phyloP scores from a whole-genome alignment of 23 red algal genomes.

The Chondrus crispus region DNA sequence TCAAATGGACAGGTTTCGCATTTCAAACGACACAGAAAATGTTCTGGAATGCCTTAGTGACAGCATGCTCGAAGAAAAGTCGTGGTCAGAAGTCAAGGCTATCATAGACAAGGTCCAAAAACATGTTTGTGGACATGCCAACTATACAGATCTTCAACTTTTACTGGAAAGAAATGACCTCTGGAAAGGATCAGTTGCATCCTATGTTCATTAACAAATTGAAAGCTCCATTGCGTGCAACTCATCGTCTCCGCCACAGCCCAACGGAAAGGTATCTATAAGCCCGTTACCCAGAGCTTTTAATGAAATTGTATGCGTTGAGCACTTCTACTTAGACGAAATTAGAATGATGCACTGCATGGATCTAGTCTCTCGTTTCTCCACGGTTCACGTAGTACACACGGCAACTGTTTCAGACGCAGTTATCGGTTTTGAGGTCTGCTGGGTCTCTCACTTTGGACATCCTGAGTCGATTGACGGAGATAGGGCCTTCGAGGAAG shows the following conservation, averaged over 20 bases:
- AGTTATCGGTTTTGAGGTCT: neutral
- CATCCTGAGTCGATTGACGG: constrained; percentile 10
- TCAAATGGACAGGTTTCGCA: neutral
- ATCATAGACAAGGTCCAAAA: constrained; percentile 24
- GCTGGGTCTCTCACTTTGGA: constrained; percentile 28
- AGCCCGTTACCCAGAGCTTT: neutral
- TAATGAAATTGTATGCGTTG: constrained; percentile 23
- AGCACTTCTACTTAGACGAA: constrained; percentile 20
- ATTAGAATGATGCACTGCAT: constrained; percentile 21
- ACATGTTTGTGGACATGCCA: constrained; percentile 38
- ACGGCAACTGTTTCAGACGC: neutral
- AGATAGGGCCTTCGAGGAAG: neutral
- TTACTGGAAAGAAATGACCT: constrained; percentile 18
- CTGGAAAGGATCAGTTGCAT: neutral
- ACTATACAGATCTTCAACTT: neutral
- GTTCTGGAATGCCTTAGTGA: neutral
- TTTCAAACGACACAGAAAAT: neutral
- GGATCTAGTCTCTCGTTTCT: neutral
- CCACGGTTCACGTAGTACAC: neutral
- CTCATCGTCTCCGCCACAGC: constrained; percentile 16
- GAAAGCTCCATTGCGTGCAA: constrained; percentile 2
- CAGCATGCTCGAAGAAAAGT: neutral
- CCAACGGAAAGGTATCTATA: constrained; percentile 36
- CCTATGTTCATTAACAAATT: constrained; percentile 6
- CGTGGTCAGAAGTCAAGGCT: constrained; percentile 24